A percentile compares a stretch with the other conserved stretches of the same genome.
Conservation (phyloP, 1,284 basidiomycete species). For the Papiliotrema flavescens region DNA sequence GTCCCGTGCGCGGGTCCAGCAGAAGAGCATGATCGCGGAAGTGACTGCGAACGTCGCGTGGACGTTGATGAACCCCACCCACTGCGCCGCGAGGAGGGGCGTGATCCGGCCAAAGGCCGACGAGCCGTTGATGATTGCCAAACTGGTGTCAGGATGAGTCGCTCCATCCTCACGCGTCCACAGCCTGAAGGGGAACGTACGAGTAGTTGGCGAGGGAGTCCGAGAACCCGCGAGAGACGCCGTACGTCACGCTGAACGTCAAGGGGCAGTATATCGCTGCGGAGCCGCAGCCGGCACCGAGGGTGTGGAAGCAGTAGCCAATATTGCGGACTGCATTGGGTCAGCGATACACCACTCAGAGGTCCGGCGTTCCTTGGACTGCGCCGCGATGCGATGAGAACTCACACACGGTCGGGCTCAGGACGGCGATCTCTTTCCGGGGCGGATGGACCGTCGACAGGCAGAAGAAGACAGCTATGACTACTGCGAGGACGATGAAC, state of each 20-base stretch:
- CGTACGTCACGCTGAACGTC: slow-evolving; percentile 36
- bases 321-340: slow-evolving; percentile 18
- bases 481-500: slow-evolving; percentile 28
- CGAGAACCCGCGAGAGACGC: slow-evolving; percentile 20
- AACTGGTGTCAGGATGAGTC: slow-evolving; percentile 1
- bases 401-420: slow-evolving; percentile 28
- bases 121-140: slow-evolving; percentile 34
- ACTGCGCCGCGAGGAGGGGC: slow-evolving; percentile 32
- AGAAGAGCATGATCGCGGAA: slow-evolving; percentile 28
- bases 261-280: slow-evolving; percentile 31
- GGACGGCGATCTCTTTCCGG: slow-evolving; percentile 33
- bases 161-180: neutral
- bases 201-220: slow-evolving; percentile 25
- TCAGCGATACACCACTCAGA: neutral
- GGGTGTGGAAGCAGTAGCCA: slow-evolving; percentile 26
- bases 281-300: slow-evolving; percentile 19
- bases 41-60: slow-evolving; percentile 17
- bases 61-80: slow-evolving; percentile 36
- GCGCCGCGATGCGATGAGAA: no score
- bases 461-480: slow-evolving; percentile 20
- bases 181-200: neutral
- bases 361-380: neutral
- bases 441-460: slow-evolving; percentile 35
- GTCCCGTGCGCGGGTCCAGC: slow-evolving; percentile 23
- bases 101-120: slow-evolving; percentile 35